Percentiles rank a stretch among this genome's conserved stretches.
phyloP scores from a whole-genome alignment of 148 eudicot species.

The Silene uniflora region DNA sequence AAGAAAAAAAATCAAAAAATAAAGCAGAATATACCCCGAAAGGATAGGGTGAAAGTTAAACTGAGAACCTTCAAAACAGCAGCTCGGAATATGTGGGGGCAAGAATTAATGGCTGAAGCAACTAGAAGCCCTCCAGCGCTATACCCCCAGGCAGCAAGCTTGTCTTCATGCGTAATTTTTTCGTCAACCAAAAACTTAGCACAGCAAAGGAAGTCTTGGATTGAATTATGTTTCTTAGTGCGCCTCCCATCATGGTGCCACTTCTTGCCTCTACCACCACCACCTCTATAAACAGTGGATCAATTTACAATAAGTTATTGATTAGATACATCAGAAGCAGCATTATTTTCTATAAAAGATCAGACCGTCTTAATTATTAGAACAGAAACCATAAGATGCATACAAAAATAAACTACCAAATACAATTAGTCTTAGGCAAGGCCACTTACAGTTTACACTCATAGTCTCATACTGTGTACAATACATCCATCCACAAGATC shows the following conservation, averaged over 20 bases:
- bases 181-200: slow-evolving; percentile 69
- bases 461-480: neutral
- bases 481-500: neutral
- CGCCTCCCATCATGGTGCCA: slow-evolving; percentile 88
- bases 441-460: neutral
- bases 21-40: neutral
- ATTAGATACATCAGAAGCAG: neutral
- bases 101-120: slow-evolving; percentile 77
- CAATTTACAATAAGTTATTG: slow-evolving; percentile 10
- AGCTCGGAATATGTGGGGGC: slow-evolving; percentile 78
- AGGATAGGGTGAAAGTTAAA: neutral
- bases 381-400: neutral
- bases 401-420: neutral
- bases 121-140: slow-evolving; percentile 96
- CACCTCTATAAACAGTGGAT: slow-evolving; percentile 56
- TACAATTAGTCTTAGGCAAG: neutral
- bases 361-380: neutral
- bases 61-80: slow-evolving; percentile 72
- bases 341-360: neutral
- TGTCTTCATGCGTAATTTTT: slow-evolving; percentile 60
- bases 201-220: slow-evolving; percentile 71
- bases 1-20: neutral
- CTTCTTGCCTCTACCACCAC: slow-evolving; percentile 82
- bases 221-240: slow-evolving; percentile 56
- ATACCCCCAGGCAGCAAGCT: slow-evolving; percentile 94